Evolutionary conservation across 768 basidiomycete species (phyloP).

Genomic region (Glaciozyma martinii): DNA sequence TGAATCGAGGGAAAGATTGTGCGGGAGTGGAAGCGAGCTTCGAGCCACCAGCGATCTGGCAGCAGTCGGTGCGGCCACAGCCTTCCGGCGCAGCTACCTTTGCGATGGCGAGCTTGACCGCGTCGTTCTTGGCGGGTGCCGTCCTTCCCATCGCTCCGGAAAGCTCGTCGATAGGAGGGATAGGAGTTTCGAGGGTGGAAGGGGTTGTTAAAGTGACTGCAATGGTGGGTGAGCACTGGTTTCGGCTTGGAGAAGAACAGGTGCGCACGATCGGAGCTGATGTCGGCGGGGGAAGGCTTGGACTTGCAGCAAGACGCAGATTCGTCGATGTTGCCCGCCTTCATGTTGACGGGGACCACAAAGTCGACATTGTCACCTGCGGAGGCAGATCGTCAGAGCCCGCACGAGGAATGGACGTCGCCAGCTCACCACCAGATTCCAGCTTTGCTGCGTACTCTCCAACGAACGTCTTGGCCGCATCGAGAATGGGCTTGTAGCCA

Average conservation of each 20-base stretch:
- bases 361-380: not conserved
- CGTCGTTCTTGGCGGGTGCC: not conserved
- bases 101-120: conserved; percentile 12
- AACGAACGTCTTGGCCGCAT: conserved; percentile 34
- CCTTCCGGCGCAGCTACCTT: conserved; percentile 8
- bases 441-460: conserved; percentile 18
- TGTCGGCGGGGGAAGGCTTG: too few relatives aligned
- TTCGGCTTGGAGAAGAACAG: not conserved
- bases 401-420: not conserved
- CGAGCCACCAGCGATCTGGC: conserved; percentile 18
- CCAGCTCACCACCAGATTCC: not conserved
- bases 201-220: conserved; percentile 14
- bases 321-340: too few relatives aligned
- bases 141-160: conserved; percentile 8
- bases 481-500: conserved; percentile 34
- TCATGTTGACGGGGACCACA: not conserved
- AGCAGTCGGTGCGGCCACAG: conserved; percentile 35
- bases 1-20: conserved; percentile 30
- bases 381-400: not conserved
- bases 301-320: too few relatives aligned
- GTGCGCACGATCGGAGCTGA: conserved; percentile 7
- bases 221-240: not conserved
- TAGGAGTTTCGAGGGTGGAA: not conserved
- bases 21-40: conserved; percentile 4
- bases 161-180: conserved; percentile 12